phyloP scores from a whole-genome alignment of 2,329 filamentous ascomycete species.

The Phialocephala subalpina region DNA sequence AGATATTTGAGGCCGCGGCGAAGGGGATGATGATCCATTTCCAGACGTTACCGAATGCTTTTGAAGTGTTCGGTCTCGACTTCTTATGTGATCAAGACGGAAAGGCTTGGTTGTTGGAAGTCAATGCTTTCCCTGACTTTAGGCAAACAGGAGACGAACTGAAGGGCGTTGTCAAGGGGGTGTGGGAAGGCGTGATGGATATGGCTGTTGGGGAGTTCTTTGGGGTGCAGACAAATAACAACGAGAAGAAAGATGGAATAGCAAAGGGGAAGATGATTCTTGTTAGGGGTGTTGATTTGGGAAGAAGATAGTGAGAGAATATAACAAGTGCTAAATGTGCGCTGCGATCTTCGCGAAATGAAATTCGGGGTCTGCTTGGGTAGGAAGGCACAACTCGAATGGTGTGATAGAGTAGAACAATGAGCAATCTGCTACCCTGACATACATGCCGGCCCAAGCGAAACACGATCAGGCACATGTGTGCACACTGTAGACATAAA shows the following conservation, averaged over 20 bases:
- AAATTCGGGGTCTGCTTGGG: background rate
- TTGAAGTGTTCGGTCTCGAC: conserved; percentile 92
- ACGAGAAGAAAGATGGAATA: conserved; percentile 38
- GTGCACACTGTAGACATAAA: too few relatives aligned
- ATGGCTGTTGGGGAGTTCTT: conserved; percentile 76
- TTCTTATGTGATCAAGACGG: conserved; percentile 79
- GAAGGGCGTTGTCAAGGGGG: conserved; percentile 72
- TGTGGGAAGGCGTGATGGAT: conserved; percentile 80
- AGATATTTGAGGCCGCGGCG: conserved; percentile 87
- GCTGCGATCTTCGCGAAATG: background rate
- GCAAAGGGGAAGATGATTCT: conserved; percentile 55
- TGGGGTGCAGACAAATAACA: conserved; percentile 44
- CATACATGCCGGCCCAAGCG: too few relatives aligned
- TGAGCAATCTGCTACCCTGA: background rate
- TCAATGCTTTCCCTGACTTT: conserved; percentile 97
- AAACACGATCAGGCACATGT: too few relatives aligned
- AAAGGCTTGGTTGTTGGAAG: conserved; percentile 80
- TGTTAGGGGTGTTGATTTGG: conserved; percentile 62
- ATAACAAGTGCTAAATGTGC: background rate
- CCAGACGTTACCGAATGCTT: conserved; percentile 85
- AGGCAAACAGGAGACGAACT: conserved; percentile 85
- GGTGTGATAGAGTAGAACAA: background rate
- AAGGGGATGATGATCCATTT: conserved; percentile 88
- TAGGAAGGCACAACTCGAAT: background rate
- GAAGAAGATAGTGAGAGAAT: conserved; percentile 42